Evolutionary conservation across 345 rosid species (phyloP).

Genomic region (Salix purpurea): DNA sequence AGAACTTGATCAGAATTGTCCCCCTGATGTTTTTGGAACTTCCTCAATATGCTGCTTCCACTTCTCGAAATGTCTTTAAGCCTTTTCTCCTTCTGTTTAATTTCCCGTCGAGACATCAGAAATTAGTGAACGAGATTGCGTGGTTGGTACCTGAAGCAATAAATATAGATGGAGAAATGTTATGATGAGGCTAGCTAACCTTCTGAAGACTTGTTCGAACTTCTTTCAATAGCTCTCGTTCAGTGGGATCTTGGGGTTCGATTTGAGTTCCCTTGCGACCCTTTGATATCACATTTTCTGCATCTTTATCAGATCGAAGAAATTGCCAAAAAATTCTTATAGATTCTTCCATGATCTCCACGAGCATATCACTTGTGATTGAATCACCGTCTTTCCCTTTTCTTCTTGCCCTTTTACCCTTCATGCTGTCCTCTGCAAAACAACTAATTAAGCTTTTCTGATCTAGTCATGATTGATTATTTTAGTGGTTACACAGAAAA

Average conservation of each 20-base stretch:
- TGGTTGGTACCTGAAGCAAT: not conserved
- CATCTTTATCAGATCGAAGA: conserved; percentile 67
- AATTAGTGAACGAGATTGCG: not conserved
- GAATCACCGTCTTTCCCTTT: conserved; percentile 36
- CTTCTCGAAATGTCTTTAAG: conserved; percentile 50
- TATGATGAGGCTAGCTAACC: conserved; percentile 37
- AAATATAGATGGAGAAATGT: not conserved
- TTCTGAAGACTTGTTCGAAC: conserved; percentile 54
- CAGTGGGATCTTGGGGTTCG: conserved; percentile 53
- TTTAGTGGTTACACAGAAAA: not conserved
- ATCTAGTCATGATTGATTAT: not conserved
- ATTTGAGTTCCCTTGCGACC: conserved; percentile 42
- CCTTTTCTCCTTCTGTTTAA: conserved; percentile 60
- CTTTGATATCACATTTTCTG: conserved; percentile 36
- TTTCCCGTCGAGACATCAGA: not conserved
- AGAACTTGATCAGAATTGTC: conserved; percentile 57
- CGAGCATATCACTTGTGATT: conserved; percentile 56
- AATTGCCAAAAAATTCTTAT: conserved; percentile 84
- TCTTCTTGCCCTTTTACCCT: conserved; percentile 46
- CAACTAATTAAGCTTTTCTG: not conserved
- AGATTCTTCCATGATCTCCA: conserved; percentile 87
- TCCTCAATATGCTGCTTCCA: conserved; percentile 53
- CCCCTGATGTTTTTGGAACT: conserved; percentile 37
- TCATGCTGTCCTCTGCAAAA: conserved; percentile 60
- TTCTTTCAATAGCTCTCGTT: conserved; percentile 45